phyloP scores from a whole-genome alignment of 169 alveolate genomes.

The Babesia ovis region DNA sequence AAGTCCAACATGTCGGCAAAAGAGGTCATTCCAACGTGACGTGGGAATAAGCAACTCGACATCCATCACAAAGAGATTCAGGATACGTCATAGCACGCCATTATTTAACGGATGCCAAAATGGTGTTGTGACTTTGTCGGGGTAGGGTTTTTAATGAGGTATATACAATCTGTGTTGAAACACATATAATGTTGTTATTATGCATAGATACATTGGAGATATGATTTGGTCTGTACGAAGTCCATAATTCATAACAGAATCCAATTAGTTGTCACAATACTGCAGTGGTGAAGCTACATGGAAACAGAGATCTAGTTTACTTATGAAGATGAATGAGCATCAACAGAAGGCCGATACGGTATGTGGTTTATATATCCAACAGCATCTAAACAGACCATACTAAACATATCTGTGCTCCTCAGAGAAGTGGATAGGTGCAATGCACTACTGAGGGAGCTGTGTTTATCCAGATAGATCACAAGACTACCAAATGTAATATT shows the following conservation, averaged over 20 bases:
- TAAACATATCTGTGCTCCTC: background rate
- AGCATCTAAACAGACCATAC: background rate
- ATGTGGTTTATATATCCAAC: background rate
- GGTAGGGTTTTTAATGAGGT: background rate
- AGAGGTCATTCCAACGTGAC: constrained; percentile 1
- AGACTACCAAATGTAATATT: constrained; percentile 2
- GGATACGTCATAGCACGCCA: background rate
- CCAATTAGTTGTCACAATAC: background rate
- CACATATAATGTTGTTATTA: too few relatives aligned
- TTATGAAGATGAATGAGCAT: constrained; percentile 11
- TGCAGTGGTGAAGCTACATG: constrained; percentile 6
- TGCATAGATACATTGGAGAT: too few relatives aligned
- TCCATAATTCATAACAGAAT: background rate
- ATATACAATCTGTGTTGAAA: background rate
- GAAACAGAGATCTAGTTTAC: constrained; percentile 10
- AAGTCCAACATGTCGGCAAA: constrained; percentile 18
- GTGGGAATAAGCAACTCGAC: background rate
- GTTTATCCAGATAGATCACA: background rate
- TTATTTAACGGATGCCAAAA: background rate
- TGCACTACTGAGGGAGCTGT: background rate
- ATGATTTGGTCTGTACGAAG: background rate
- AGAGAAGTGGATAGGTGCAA: constrained; percentile 25
- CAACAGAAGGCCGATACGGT: constrained; percentile 33
- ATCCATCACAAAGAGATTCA: background rate
- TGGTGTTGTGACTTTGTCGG: background rate